Percentiles rank a stretch among this genome's conserved stretches.
phyloP scores from a whole-genome alignment of 176 grass and related monocot genomes.

The Puya raimondii region DNA sequence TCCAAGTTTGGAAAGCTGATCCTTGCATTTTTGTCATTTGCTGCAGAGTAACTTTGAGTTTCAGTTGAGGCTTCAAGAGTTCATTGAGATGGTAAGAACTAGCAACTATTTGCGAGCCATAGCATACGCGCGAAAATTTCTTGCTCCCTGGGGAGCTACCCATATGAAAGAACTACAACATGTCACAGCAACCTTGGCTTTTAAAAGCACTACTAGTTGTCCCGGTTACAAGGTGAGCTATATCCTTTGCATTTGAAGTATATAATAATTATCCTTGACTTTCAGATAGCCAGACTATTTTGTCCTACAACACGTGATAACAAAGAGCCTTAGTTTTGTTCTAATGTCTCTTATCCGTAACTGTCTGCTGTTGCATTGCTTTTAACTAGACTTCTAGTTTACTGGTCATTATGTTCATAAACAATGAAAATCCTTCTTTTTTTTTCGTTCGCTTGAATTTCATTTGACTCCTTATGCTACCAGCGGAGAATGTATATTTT shows the following conservation, averaged over 20 bases:
- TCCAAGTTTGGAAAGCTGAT: neutral
- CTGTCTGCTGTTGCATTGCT: neutral
- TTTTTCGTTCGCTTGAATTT: no score
- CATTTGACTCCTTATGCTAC: no score
- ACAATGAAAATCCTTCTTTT: neutral
- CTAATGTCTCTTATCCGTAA: neutral
- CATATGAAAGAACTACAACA: constrained; percentile 92
- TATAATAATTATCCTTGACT: neutral
- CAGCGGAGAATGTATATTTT: no score
- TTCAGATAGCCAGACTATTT: neutral
- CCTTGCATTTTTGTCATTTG: constrained; percentile 9
- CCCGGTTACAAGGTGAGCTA: constrained; percentile 62
- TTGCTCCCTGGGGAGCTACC: constrained; percentile 72
- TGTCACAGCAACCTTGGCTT: constrained; percentile 65
- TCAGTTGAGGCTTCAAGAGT: constrained; percentile 88
- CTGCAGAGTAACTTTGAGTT: constrained; percentile 98
- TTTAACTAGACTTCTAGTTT: neutral
- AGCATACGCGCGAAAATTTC: constrained; percentile 80
- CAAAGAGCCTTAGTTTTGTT: neutral
- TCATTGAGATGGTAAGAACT: constrained; percentile 82
- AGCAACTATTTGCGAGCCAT: constrained; percentile 67
- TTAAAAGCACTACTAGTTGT: constrained; percentile 66
- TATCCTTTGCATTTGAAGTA: constrained; percentile 17
- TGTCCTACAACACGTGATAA: neutral
- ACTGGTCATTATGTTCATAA: neutral